Evolutionary conservation across 2,329 filamentous ascomycete genomes (phyloP).

Genomic region (Pestalotiopsis fici): DNA sequence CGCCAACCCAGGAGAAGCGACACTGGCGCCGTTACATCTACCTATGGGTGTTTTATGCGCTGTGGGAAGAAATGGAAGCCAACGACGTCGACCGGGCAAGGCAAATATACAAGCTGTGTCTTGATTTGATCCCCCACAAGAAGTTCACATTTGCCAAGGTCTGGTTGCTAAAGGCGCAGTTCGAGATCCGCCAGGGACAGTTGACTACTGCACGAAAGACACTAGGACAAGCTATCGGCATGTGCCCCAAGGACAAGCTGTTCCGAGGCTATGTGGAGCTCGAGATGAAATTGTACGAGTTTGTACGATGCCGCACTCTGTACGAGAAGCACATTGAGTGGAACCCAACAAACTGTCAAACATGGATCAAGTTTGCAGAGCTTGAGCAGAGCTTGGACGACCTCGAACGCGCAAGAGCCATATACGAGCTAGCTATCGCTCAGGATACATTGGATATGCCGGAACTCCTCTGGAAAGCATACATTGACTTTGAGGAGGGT

Average conservation of each 20-base stretch:
- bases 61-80: conserved; percentile 90
- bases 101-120: conserved; percentile 87
- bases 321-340: conserved; percentile 94
- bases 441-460: conserved; percentile 93
- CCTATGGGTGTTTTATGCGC: conserved; percentile 94
- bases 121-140: conserved; percentile 89
- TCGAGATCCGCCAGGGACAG: conserved; percentile 86
- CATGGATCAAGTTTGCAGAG: conserved; percentile 96
- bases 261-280: conserved; percentile 93
- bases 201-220: conserved; percentile 82
- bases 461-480: conserved; percentile 95
- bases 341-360: conserved; percentile 86
- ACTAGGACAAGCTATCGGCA: conserved; percentile 85
- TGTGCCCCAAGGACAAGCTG: conserved; percentile 93
- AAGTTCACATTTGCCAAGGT: conserved; percentile 97
- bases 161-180: conserved; percentile 91
- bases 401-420: conserved; percentile 80
- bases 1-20: conserved; percentile 92
- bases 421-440: conserved; percentile 86
- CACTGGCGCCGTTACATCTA: conserved; percentile 98
- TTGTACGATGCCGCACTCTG: conserved; percentile 83
- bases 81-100: conserved; percentile 77
- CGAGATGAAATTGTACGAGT: conserved; percentile 93
- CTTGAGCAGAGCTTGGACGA: conserved; percentile 91
- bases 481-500: conserved; percentile 98